Evolutionary conservation across 441 rosid genomes (phyloP).

Genomic region (Codiaeum variegatum): DNA sequence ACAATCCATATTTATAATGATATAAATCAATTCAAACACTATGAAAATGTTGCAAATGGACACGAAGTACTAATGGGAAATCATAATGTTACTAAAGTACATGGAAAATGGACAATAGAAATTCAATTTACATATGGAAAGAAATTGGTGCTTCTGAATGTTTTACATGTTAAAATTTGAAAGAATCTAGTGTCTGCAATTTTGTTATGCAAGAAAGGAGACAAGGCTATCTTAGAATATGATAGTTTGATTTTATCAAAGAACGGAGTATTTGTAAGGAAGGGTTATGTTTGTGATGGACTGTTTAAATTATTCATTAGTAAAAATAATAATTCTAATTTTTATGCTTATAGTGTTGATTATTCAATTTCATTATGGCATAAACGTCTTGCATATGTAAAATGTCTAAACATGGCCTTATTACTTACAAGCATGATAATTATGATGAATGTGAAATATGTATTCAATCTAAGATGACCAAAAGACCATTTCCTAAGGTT

Average conservation of each 20-base stretch:
- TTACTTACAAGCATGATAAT: background rate
- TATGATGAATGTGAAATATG: background rate
- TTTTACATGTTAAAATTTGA: background rate
- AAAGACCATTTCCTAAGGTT: background rate
- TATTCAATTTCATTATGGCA: too few relatives aligned
- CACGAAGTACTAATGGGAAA: background rate
- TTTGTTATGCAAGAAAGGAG: background rate
- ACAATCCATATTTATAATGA: background rate
- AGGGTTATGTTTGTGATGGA: constrained; percentile 1
- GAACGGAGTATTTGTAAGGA: background rate
- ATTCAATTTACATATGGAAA: background rate
- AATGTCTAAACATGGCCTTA: background rate
- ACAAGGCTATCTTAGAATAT: background rate
- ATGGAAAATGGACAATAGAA: background rate
- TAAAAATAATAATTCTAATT: background rate
- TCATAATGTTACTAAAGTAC: background rate
- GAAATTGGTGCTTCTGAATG: background rate
- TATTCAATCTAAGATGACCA: background rate
- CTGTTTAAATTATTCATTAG: constrained; percentile 1
- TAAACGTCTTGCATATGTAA: background rate
- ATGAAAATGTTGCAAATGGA: background rate
- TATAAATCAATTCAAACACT: background rate
- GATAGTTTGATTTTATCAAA: background rate
- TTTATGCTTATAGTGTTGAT: too few relatives aligned
- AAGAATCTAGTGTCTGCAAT: background rate